Evolutionary conservation across 2,329 filamentous ascomycete genomes (phyloP).

Genomic region (Phaeosphaeriaceae sp.): DNA sequence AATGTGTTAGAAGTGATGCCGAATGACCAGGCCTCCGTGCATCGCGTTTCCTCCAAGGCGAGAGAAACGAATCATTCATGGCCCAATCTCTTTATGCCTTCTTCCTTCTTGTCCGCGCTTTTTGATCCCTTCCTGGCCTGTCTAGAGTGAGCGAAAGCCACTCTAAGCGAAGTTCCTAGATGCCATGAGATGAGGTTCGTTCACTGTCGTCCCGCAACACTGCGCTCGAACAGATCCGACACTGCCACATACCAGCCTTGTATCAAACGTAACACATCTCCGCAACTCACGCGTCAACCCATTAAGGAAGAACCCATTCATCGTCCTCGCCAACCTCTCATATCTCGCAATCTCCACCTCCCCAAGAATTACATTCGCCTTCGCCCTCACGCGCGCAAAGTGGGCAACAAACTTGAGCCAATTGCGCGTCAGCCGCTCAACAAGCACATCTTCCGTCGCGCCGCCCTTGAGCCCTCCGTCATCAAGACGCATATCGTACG

Average conservation of each 20-base stretch:
- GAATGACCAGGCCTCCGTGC: too few relatives aligned
- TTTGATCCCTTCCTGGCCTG: neutral
- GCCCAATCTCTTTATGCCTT: neutral
- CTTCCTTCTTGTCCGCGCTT: neutral
- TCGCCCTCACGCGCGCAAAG: conserved; percentile 16
- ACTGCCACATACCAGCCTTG: conserved; percentile 11
- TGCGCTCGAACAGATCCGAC: conserved; percentile 18
- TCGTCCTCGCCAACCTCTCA: conserved; percentile 7
- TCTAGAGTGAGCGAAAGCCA: neutral
- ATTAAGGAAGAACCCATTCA: conserved; percentile 23
- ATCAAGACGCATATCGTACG: conserved; percentile 27
- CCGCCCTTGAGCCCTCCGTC: conserved; percentile 9
- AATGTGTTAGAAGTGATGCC: too few relatives aligned
- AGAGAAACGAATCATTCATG: too few relatives aligned
- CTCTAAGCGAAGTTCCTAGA: neutral
- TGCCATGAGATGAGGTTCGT: neutral
- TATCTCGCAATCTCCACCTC: conserved; percentile 10
- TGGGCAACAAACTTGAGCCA: conserved; percentile 27
- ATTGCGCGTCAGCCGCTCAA: conserved; percentile 22
- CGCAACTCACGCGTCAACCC: conserved; percentile 17
- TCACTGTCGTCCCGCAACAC: conserved; percentile 4
- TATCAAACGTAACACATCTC: neutral
- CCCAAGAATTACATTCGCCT: conserved; percentile 15
- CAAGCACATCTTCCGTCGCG: conserved; percentile 20
- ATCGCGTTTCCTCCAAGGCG: too few relatives aligned